Percentiles rank a stretch among this genome's conserved stretches.
phyloP scores from a whole-genome alignment of 139 green algal genomes.

The Closterium sp. region DNA sequence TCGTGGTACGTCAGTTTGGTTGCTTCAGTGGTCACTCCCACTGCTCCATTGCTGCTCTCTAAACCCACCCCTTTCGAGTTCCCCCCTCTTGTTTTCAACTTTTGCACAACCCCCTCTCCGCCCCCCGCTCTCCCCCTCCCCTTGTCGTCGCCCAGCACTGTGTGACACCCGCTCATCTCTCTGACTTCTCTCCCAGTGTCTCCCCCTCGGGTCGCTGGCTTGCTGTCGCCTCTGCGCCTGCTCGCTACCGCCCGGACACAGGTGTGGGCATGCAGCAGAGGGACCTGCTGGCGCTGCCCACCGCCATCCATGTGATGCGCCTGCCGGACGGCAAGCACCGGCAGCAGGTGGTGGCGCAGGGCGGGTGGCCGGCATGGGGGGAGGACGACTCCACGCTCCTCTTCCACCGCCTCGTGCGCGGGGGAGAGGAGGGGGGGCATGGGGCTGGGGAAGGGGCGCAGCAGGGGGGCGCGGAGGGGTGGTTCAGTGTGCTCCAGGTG shows the following conservation, averaged over 20 bases:
- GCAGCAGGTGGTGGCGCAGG: neutral
- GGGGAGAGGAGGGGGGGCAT: neutral
- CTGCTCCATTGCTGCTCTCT: no score
- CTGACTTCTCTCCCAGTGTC: constrained; percentile 12
- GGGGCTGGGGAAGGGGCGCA: no score
- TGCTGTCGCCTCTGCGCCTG: constrained; percentile 4
- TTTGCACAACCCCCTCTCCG: no score
- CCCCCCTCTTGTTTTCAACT: no score
- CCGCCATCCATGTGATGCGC: constrained; percentile 4
- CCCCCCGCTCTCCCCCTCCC: no score
- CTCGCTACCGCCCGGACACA: no score
- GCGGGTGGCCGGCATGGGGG: constrained; percentile 4
- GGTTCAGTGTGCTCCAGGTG: no score
- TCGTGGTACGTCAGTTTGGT: no score
- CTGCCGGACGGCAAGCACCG: constrained; percentile 3
- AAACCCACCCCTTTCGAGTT: no score
- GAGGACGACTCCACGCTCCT: neutral
- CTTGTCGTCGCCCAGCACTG: neutral
- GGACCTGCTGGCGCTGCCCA: neutral
- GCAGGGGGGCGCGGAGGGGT: no score
- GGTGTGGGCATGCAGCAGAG: no score
- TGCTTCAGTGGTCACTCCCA: no score
- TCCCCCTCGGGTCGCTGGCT: constrained; percentile 21
- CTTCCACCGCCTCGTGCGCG: constrained; percentile 7
- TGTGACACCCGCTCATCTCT: neutral